These are phyloP conservation scores for Curvularia hawaiiensis DNA, from an alignment of 2,329 filamentous ascomycete species.

Conservation along the genomic window DNA sequence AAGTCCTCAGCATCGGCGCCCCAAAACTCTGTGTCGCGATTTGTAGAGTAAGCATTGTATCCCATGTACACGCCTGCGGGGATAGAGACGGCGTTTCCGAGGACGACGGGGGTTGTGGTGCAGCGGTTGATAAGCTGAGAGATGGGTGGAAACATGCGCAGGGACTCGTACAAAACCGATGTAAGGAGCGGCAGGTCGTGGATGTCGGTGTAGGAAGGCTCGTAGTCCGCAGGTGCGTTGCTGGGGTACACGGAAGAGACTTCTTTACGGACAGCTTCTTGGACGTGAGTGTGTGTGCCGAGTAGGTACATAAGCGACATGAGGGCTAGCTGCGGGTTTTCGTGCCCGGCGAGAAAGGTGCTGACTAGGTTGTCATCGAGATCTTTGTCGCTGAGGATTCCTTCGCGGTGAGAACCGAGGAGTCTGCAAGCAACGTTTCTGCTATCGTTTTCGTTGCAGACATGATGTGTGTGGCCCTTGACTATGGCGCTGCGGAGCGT, in stretches of 20 bases:
- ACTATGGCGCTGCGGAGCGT: slow-evolving; percentile 28
- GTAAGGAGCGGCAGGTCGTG: slow-evolving; percentile 52
- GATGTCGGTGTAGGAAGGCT: slow-evolving; percentile 30
- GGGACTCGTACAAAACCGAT: slow-evolving; percentile 53
- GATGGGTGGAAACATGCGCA: slow-evolving; percentile 58
- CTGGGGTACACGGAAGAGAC: slow-evolving; percentile 21
- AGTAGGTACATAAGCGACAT: slow-evolving; percentile 37
- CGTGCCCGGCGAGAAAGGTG: slow-evolving; percentile 36
- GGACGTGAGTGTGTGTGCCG: slow-evolving; percentile 24
- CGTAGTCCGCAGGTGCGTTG: slow-evolving; percentile 19
- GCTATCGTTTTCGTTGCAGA: slow-evolving; percentile 29
- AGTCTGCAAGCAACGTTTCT: slow-evolving; percentile 28
- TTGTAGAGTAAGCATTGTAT: slow-evolving; percentile 38
- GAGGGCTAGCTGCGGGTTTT: slow-evolving; percentile 33
- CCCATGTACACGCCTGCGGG: slow-evolving; percentile 33
- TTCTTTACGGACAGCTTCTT: slow-evolving; percentile 29
- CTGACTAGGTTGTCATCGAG: slow-evolving; percentile 35
- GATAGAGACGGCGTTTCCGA: slow-evolving; percentile 28
- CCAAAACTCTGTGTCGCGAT: slow-evolving; percentile 35
- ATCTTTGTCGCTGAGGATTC: slow-evolving; percentile 30
- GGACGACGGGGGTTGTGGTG: slow-evolving; percentile 37
- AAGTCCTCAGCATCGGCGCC: slow-evolving; percentile 43
- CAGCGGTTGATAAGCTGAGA: slow-evolving; percentile 56
- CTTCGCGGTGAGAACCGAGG: slow-evolving; percentile 29
- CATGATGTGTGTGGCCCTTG: slow-evolving; percentile 32